Evolutionary conservation across 352 stramenopile species (phyloP).

Genomic region (Phytophthora cryptogea): DNA sequence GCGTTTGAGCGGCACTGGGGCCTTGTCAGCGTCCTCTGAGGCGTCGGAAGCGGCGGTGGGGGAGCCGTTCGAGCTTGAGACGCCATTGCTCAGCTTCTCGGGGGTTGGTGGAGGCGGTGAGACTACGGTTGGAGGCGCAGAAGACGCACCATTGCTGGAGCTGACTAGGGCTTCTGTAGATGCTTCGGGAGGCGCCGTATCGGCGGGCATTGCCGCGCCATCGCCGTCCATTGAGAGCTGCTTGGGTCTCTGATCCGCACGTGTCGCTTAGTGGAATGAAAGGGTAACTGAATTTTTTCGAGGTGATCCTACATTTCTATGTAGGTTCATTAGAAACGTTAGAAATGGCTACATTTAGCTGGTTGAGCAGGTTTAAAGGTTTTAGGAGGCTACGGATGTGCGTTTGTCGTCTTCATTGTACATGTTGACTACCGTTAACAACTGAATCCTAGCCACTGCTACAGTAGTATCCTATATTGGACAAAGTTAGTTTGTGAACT

Average conservation of each 20-base stretch:
- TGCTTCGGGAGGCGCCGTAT: conserved; percentile 1
- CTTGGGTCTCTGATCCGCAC: conserved; percentile 4
- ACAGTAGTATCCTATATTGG: no score
- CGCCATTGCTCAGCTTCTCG: conserved; percentile 16
- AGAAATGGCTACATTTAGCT: no score
- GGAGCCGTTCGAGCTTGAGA: conserved; percentile 3
- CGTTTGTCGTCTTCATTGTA: no score
- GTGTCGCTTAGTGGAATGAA: conserved; percentile 1
- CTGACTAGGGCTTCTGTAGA: neutral
- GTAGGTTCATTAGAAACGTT: no score
- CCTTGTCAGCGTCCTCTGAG: conserved; percentile 1
- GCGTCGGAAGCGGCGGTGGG: conserved; percentile 1
- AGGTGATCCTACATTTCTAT: neutral
- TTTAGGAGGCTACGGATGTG: no score
- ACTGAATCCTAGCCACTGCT: no score
- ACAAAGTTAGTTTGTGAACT: no score
- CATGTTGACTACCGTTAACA: no score
- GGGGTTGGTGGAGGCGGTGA: neutral
- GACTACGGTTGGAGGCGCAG: neutral
- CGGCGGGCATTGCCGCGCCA: conserved; percentile 2
- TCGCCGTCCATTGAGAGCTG: conserved; percentile 21
- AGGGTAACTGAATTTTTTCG: conserved; percentile 25
- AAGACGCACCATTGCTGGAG: neutral
- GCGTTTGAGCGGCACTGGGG: conserved; percentile 20
- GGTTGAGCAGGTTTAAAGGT: no score